A percentile compares a stretch with the other conserved stretches of the same genome.
phyloP scores from a whole-genome alignment of 169 alveolate species.

The Eimeria acervulina region DNA sequence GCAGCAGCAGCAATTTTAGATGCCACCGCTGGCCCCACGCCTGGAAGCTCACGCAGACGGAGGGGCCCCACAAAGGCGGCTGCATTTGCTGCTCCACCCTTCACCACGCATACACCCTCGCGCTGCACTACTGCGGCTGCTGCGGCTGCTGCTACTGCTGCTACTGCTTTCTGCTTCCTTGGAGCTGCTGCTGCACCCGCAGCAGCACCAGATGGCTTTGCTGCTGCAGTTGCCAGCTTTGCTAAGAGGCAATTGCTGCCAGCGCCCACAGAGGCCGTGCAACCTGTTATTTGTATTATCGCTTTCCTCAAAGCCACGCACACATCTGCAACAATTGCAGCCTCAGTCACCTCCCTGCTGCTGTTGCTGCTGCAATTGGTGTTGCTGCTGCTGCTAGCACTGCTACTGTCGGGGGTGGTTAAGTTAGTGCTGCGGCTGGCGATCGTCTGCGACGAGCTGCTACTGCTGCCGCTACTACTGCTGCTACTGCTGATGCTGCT shows the following conservation, averaged over 20 bases:
- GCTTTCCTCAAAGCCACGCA: conserved; percentile 17
- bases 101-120: conserved; percentile 79
- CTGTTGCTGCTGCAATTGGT: conserved; percentile 20
- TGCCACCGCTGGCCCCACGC: conserved; percentile 63
- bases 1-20: conserved; percentile 27
- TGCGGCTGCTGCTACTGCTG: conserved; percentile 18
- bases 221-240: conserved; percentile 75
- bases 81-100: conserved; percentile 9
- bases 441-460: background rate
- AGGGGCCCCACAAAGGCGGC: conserved; percentile 59
- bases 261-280: conserved; percentile 82
- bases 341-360: background rate
- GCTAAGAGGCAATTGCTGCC: conserved; percentile 79
- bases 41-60: conserved; percentile 65
- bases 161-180: conserved; percentile 9
- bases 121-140: conserved; percentile 34
- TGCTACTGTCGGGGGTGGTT: background rate
- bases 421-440: background rate
- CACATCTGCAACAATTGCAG: conserved; percentile 14
- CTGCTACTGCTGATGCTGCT: conserved; percentile 8
- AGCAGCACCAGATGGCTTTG: conserved; percentile 74
- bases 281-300: conserved; percentile 54
- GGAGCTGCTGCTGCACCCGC: conserved; percentile 17
- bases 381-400: background rate
- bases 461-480: background rate